phyloP scores from a whole-genome alignment of 139 green algal species.

The Marvania coccoides region DNA sequence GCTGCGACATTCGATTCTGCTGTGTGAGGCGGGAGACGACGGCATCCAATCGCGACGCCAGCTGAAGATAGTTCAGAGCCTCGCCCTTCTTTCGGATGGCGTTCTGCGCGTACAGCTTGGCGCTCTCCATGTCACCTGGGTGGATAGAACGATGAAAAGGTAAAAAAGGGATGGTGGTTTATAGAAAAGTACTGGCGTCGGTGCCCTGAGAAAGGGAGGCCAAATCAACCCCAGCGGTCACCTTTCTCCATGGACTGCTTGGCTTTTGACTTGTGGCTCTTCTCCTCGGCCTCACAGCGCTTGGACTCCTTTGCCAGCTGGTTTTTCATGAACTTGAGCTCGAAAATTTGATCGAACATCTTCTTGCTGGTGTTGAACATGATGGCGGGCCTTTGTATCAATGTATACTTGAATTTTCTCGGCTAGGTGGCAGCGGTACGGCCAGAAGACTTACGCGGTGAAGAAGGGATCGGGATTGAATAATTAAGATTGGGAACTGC shows the following conservation, averaged over 20 bases:
- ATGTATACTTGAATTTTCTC: no score
- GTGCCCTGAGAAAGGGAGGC: not conserved
- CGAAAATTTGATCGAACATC: constrained; percentile 88
- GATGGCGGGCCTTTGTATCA: no score
- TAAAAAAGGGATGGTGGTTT: not conserved
- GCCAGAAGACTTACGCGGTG: no score
- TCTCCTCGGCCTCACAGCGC: constrained; percentile 96
- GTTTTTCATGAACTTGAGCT: constrained; percentile 93
- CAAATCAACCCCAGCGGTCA: not conserved
- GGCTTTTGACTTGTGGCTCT: constrained; percentile 83
- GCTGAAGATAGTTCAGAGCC: constrained; percentile 92
- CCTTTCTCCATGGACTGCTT: constrained; percentile 98
- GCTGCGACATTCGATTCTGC: constrained; percentile 77
- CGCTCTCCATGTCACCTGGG: constrained; percentile 83
- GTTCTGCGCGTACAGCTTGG: constrained; percentile 86
- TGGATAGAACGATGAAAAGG: not conserved
- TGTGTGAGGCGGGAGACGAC: constrained; percentile 86
- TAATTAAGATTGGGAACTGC: no score
- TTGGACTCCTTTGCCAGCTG: constrained; percentile 64
- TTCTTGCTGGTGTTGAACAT: constrained; percentile 35
- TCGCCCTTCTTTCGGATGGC: constrained; percentile 89
- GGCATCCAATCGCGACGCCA: constrained; percentile 84
- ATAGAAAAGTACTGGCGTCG: not conserved
- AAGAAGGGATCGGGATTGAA: no score
- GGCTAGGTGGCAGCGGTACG: no score